Evolutionary conservation across 1,284 basidiomycete species (phyloP), one percentile per base, ranked within the genome.

Genomic region (Anthracocystis setariae): DNA sequence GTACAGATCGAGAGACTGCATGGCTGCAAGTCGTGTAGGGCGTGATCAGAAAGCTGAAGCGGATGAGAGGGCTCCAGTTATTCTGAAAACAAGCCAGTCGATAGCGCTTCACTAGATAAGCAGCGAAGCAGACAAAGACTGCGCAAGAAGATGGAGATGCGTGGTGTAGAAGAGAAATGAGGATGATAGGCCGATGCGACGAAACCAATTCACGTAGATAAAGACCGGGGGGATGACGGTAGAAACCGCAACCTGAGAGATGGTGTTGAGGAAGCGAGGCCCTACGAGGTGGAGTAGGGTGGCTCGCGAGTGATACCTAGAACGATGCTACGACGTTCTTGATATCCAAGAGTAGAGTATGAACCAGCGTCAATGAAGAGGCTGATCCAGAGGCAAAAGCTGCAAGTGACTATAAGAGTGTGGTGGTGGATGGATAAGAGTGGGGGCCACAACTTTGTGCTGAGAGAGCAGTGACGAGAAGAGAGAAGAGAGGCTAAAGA

Each of bases 121-220:
- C 29, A 54, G 43, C 17, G 51, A 45, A 66, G 63, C 48, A 24
- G 24, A 21, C n/a, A 38, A 18, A 35, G 46, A 46, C 48, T 52
- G 53, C 17, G 8, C 37, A 13, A 25, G 32, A 38, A 23, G 18
- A 24, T 47, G 24, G 7, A n/a, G 43, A n/a, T 7, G n/a, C 17
- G 20, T 27, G 12, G 25, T 33, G 52, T 25, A 33, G 27, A 43
- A 37, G 42, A 25, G 44, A 20, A 53, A 40, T 25, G 48, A 57
- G 46, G 53, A 32, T 66, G 51, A 57, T 49, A 37, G 57, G 63
- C 69, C 69, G 39, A 42, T 72, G 59, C 69, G 69, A 72, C 69
- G 69, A 64, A 62, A 72, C 63, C 69, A 62, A 72, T 61, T 58
- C 63, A 66, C 69, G 69, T 72, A 72, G 69, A 72, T 62, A 43